Base-by-base conservation (phyloP, 176 grass and related monocot genomes). In the Carex cristatella region DNA sequence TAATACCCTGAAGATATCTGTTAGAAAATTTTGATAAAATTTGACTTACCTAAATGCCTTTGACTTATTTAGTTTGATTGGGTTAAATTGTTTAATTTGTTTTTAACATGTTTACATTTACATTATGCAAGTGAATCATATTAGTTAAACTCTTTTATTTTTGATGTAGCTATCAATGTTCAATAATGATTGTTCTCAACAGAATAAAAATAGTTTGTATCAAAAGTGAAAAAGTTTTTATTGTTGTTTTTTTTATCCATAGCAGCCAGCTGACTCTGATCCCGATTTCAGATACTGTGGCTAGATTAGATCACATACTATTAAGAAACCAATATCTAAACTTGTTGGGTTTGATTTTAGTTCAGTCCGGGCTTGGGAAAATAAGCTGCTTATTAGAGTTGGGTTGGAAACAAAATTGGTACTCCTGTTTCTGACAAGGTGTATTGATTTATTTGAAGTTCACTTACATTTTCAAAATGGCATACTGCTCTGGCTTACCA, bases 21-120 rank as follows among this genome's bases (percentile, higher is more conserved):
- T 67, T 71, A 71, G 68, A 71, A 71, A 46, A 23, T 46, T 71
- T 46, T 71, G 68, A 71, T 46, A 71, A 71, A 71, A 71, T 33
- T 46, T 46, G 7, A 46, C 68, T 3, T 46, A 18, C 7, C 42
- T 71, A 3, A 42, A 42, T 71, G 16, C 38, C 37, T 40, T 70
- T 70, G 67, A 4, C 38, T 71, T 49, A 2, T 49, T 64, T 18
- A 61, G 23, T 64, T 63, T 19, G 23, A 28, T 28, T 27, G 61
- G 60, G 8, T 64, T 35, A 67, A 35, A 14, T 35, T 23, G 7
- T 67, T 31, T 31, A 35, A 32, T 15, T 67, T 27, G 30, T 64
- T 64, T 33, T 67, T 5, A 67, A 67, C 48, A 67, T 67, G 30
- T 67, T 35, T 35, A 32, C 30, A 67, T 33, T n/a, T 66, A 3